phyloP scores from a whole-genome alignment of 352 stramenopile species.

The Hyaloperonospora brassicae region DNA sequence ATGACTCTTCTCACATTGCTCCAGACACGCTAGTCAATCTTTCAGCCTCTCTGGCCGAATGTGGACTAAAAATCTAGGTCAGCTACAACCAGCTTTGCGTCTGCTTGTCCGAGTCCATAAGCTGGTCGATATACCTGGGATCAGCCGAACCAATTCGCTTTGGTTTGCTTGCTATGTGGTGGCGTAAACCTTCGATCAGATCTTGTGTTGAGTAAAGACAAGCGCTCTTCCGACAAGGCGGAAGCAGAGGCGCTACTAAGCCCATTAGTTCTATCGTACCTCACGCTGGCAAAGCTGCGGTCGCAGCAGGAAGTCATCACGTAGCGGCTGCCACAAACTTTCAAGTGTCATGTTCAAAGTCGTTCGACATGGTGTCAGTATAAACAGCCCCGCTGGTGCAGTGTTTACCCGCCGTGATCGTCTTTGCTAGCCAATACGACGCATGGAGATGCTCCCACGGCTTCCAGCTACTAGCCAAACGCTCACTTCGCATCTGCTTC shows the following conservation, averaged over 20 bases:
- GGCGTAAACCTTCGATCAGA: slow-evolving; percentile 81
- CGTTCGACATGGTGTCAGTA: no score
- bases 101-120: slow-evolving; percentile 86
- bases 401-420: slow-evolving; percentile 2
- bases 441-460: slow-evolving; percentile 46
- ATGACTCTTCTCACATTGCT: no score
- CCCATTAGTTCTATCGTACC: neutral
- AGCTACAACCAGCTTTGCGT: slow-evolving; percentile 88
- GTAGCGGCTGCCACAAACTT: neutral
- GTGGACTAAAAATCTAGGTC: slow-evolving; percentile 55
- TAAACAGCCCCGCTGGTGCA: no score
- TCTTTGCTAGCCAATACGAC: slow-evolving; percentile 32
- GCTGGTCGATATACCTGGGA: slow-evolving; percentile 80
- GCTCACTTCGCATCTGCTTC: slow-evolving; percentile 35
- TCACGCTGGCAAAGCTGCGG: no score
- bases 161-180: slow-evolving; percentile 78
- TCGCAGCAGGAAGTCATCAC: no score
- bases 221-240: slow-evolving; percentile 30
- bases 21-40: no score
- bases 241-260: slow-evolving; percentile 4
- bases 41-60: no score
- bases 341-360: neutral
- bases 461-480: slow-evolving; percentile 51
- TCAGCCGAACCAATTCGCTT: slow-evolving; percentile 47
- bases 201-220: slow-evolving; percentile 84